These are phyloP conservation scores for Daldinia eschscholtzii DNA, from an alignment of 2,329 filamentous ascomycete genomes.

Conservation along the genomic window DNA sequence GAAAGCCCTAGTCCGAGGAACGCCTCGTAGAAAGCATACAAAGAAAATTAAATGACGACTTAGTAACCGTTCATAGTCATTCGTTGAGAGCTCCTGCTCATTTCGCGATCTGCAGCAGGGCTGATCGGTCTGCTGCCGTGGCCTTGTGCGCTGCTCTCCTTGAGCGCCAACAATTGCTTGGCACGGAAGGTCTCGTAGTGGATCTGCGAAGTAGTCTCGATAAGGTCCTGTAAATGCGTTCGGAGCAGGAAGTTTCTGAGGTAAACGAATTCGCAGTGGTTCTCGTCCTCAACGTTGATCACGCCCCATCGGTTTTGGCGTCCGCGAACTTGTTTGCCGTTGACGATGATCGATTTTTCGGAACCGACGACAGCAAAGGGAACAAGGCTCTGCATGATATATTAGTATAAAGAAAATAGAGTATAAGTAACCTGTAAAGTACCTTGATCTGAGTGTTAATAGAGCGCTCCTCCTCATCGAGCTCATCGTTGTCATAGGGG, in stretches of 20 bases:
- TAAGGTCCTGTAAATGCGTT: conserved; percentile 97
- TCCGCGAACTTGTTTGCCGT: conserved; percentile 95
- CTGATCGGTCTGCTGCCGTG: conserved; percentile 92
- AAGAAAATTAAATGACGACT: conserved; percentile 43
- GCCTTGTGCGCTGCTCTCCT: conserved; percentile 94
- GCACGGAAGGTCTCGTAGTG: conserved; percentile 99
- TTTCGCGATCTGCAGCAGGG: conserved; percentile 91
- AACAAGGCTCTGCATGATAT: conserved; percentile 77
- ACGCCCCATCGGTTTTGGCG: conserved; percentile 99
- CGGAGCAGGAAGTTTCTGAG: conserved; percentile 98
- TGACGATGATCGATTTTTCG: conserved; percentile 97
- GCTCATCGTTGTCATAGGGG: conserved; percentile 99
- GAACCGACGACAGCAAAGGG: conserved; percentile 98
- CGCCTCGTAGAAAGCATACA: conserved; percentile 47
- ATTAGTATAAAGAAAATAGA: conserved; percentile 52
- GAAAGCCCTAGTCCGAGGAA: conserved; percentile 39
- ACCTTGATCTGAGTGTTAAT: conserved; percentile 98
- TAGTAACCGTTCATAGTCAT: conserved; percentile 99
- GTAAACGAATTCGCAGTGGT: conserved; percentile 99
- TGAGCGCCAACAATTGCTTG: conserved; percentile 96
- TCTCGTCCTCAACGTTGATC: conserved; percentile 99
- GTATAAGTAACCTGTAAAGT: conserved; percentile 46
- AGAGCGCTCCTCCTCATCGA: conserved; percentile 94
- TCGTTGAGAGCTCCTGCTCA: conserved; percentile 96
- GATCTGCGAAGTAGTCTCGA: conserved; percentile 99